Percentiles rank a stretch among this genome's conserved stretches.
phyloP scores from a whole-genome alignment of 345 rosid species.

The Noccaea bulbosa region DNA sequence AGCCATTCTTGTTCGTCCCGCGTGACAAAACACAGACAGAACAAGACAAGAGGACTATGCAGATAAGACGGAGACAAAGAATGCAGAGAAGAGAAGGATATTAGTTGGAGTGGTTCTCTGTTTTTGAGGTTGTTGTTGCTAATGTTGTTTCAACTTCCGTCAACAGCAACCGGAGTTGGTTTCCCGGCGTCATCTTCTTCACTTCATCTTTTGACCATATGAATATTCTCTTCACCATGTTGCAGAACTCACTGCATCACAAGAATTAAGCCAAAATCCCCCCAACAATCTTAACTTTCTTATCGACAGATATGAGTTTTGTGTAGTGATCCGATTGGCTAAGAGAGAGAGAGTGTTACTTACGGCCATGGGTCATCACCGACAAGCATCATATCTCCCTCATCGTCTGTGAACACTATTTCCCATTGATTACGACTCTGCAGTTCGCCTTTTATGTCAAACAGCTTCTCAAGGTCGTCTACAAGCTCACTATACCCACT shows the following conservation, averaged over 20 bases:
- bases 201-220: constrained; percentile 82
- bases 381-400: constrained; percentile 95
- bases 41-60: constrained; percentile 19
- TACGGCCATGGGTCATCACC: constrained; percentile 98
- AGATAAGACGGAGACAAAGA: constrained; percentile 13
- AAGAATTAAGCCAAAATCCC: neutral
- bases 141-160: constrained; percentile 62
- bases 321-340: neutral
- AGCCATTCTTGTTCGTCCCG: constrained; percentile 4
- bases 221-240: constrained; percentile 84
- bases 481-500: constrained; percentile 75
- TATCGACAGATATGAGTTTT: constrained; percentile 7
- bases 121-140: constrained; percentile 36
- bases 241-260: constrained; percentile 80
- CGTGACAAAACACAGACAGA: constrained; percentile 7
- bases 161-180: constrained; percentile 55
- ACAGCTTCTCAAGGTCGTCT: constrained; percentile 77
- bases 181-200: constrained; percentile 67
- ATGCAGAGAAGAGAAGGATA: neutral
- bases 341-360: constrained; percentile 42
- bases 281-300: neutral
- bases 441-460: constrained; percentile 75
- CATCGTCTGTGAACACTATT: constrained; percentile 86
- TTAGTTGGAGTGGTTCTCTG: constrained; percentile 34
- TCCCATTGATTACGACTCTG: constrained; percentile 69